These are phyloP conservation scores for Pleurotus platypus DNA, from an alignment of 768 basidiomycete species.

Conservation along the genomic window DNA sequence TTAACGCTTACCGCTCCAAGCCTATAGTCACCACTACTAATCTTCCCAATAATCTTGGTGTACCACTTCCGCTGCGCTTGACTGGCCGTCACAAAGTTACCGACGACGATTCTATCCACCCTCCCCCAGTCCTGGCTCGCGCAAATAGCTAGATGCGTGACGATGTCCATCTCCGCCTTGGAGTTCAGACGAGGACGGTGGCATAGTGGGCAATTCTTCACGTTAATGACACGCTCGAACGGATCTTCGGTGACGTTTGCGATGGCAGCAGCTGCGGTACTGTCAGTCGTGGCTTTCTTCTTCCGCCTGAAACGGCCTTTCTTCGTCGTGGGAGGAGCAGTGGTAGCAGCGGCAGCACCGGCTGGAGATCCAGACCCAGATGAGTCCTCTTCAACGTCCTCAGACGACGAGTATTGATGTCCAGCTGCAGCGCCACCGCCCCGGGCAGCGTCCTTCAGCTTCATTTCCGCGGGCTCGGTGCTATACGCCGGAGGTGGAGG, in stretches of 20 bases:
- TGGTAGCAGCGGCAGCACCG: not conserved
- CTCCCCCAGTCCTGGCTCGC: constrained; percentile 90
- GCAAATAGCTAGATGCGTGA: constrained; percentile 94
- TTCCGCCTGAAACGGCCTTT: constrained; percentile 18
- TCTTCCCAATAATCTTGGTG: constrained; percentile 83
- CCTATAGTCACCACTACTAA: constrained; percentile 82
- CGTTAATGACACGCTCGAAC: constrained; percentile 88
- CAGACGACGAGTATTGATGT: constrained; percentile 36
- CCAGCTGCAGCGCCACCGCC: constrained; percentile 23
- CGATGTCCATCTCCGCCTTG: constrained; percentile 90
- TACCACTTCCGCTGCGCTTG: constrained; percentile 99
- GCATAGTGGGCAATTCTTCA: constrained; percentile 92
- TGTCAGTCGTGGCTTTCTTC: constrained; percentile 10
- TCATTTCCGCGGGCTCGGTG: constrained; percentile 47
- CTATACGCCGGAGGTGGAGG: constrained; percentile 20
- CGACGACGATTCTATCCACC: constrained; percentile 86
- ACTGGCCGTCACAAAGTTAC: constrained; percentile 89
- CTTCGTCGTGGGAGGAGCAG: constrained; percentile 9
- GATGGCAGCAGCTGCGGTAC: not conserved
- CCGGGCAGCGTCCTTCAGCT: constrained; percentile 30
- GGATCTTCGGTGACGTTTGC: constrained; percentile 22
- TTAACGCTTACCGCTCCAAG: constrained; percentile 75
- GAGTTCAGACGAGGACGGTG: constrained; percentile 81
- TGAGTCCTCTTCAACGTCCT: constrained; percentile 31
- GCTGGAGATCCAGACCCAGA: constrained; percentile 16